These are phyloP conservation scores for Nemania sp. DNA, from an alignment of 2,329 filamentous ascomycete genomes.

Conservation along the genomic window DNA sequence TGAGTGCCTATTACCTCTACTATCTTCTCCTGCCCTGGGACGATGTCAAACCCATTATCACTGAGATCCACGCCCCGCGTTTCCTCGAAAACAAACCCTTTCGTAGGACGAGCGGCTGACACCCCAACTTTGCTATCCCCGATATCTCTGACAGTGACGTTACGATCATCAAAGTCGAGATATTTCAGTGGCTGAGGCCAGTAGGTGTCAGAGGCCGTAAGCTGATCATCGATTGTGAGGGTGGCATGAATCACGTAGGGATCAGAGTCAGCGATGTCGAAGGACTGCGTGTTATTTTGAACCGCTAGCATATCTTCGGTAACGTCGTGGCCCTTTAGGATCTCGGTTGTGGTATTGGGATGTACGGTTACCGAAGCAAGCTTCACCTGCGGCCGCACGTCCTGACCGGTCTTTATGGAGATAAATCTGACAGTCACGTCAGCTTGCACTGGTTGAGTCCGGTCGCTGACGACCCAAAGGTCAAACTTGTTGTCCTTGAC, in stretches of 20 bases:
- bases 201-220: conserved; percentile 62
- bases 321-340: conserved; percentile 53
- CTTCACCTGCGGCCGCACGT: conserved; percentile 49
- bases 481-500: conserved; percentile 56
- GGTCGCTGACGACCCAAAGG: conserved; percentile 58
- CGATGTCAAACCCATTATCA: conserved; percentile 69
- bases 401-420: conserved; percentile 56
- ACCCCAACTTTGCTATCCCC: conserved; percentile 47
- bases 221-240: conserved; percentile 54
- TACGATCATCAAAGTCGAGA: conserved; percentile 61
- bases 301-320: conserved; percentile 23
- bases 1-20: conserved; percentile 44
- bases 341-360: conserved; percentile 56
- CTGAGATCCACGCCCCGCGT: conserved; percentile 59
- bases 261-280: conserved; percentile 54
- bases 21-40: conserved; percentile 59
- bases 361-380: conserved; percentile 42
- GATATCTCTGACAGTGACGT: conserved; percentile 52
- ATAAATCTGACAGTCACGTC: conserved; percentile 55
- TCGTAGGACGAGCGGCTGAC: conserved; percentile 62
- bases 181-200: conserved; percentile 75
- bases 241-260: conserved; percentile 62
- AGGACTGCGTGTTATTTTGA: conserved; percentile 41
- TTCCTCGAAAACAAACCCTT: conserved; percentile 67
- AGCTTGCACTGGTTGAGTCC: conserved; percentile 42